These are phyloP conservation scores for Yamadazyma akitaensis DNA, from an alignment of 805 yeast species.

Conservation along the genomic window DNA sequence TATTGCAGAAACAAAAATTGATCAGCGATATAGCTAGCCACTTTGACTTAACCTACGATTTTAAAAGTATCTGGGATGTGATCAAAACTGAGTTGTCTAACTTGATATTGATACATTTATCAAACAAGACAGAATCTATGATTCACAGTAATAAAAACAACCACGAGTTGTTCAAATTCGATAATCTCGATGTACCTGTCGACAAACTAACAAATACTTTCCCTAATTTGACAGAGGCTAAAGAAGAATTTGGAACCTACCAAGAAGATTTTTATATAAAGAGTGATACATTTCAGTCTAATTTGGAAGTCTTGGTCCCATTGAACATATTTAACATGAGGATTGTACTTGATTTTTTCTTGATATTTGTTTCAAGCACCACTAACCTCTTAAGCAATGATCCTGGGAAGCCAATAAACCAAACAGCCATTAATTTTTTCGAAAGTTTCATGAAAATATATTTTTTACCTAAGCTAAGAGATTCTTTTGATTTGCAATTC, in stretches of 20 bases:
- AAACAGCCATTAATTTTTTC: slow-evolving; percentile 45
- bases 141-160: slow-evolving; percentile 12
- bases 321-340: slow-evolving; percentile 79
- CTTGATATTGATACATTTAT: slow-evolving; percentile 32
- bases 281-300: slow-evolving; percentile 51
- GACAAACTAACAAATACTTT: slow-evolving; percentile 4
- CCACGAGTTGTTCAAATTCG: slow-evolving; percentile 24
- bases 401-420: slow-evolving; percentile 9
- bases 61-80: slow-evolving; percentile 28
- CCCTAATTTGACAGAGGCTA: slow-evolving; percentile 7
- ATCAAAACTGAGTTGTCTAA: slow-evolving; percentile 31
- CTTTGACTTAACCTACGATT: slow-evolving; percentile 24
- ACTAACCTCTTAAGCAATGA: slow-evolving; percentile 2
- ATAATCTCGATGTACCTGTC: slow-evolving; percentile 16
- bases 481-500: slow-evolving; percentile 52
- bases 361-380: slow-evolving; percentile 64
- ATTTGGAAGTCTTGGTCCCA: slow-evolving; percentile 63
- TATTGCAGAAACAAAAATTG: slow-evolving; percentile 68
- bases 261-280: slow-evolving; percentile 49
- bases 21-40: slow-evolving; percentile 52
- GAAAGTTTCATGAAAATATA: slow-evolving; percentile 59
- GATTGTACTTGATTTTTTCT: slow-evolving; percentile 67
- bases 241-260: slow-evolving; percentile 9
- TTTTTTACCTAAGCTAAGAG: slow-evolving; percentile 63
- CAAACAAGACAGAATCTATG: slow-evolving; percentile 17